phyloP scores from a whole-genome alignment of 2,329 filamentous ascomycete genomes.

The Cryphonectria radicalis region DNA sequence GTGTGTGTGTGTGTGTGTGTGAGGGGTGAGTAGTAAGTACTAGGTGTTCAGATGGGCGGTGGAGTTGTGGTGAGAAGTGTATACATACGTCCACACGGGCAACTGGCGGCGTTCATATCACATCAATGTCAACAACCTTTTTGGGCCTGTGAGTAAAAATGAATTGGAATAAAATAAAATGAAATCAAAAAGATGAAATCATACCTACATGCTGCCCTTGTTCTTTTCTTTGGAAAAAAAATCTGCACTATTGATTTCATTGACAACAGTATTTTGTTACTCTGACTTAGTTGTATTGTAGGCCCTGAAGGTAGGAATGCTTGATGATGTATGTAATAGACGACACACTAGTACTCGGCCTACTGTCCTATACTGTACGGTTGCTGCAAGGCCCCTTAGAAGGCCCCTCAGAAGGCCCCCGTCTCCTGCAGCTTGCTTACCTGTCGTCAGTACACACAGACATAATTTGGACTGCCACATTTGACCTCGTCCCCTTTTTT shows the following conservation, averaged over 20 bases:
- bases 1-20: no score
- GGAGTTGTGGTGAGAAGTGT: not conserved
- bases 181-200: not conserved
- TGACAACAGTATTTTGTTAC: not conserved
- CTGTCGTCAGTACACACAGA: not conserved
- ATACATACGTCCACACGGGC: not conserved
- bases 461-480: not conserved
- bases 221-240: no score
- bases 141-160: not conserved
- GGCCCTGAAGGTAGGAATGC: not conserved
- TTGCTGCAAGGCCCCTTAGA: not conserved
- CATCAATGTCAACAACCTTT: not conserved
- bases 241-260: no score
- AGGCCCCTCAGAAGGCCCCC: not conserved
- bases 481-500: not conserved
- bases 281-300: no score
- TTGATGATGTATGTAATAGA: not conserved
- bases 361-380: not conserved
- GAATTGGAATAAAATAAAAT: no score
- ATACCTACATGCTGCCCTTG: not conserved
- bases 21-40: not conserved
- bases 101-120: not conserved
- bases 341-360: not conserved
- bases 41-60: not conserved
- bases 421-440: constrained; percentile 2